phyloP scores from a whole-genome alignment of 139 green algal species.

The Chlamydomonas incerta region DNA sequence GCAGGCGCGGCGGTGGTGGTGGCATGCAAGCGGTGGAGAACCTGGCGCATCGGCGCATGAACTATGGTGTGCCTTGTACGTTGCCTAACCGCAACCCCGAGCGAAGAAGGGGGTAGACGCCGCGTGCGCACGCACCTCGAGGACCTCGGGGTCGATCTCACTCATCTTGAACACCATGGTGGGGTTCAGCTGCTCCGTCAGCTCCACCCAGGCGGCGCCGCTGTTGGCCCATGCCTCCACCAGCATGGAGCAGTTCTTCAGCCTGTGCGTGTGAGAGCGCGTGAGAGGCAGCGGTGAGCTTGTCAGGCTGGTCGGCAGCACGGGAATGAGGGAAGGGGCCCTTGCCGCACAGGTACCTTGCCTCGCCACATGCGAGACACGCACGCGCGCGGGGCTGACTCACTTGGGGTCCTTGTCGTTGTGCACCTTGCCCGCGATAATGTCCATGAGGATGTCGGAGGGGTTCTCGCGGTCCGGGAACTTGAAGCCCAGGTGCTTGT shows the following conservation, averaged over 20 bases:
- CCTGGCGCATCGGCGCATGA: too few species aligned
- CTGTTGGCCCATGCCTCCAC: constrained; percentile 2
- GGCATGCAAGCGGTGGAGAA: too few species aligned
- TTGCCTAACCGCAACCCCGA: too few species aligned
- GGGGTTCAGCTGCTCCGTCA: constrained; percentile 42
- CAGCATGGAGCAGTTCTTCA: constrained; percentile 6
- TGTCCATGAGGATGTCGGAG: constrained; percentile 79
- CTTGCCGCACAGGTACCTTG: too few species aligned
- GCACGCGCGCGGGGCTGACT: too few species aligned
- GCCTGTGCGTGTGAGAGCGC: neutral
- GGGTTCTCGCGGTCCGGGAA: constrained; percentile 70
- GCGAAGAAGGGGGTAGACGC: too few species aligned
- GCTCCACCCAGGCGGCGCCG: constrained; percentile 39
- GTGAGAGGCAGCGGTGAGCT: too few species aligned
- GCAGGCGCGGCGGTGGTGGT: too few species aligned
- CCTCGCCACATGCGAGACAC: too few species aligned
- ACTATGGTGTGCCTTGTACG: too few species aligned
- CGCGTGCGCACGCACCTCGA: constrained; percentile 1
- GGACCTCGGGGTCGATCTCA: constrained; percentile 15
- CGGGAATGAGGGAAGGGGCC: too few species aligned
- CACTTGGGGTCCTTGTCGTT: constrained; percentile 3
- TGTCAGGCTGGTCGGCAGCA: too few species aligned
- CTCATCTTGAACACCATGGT: constrained; percentile 19
- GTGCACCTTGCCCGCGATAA: constrained; percentile 64
- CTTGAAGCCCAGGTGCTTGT: constrained; percentile 22